Percentiles rank a stretch among this genome's conserved stretches.
Conservation (phyloP, 2,329 filamentous ascomycete genomes). For the Arthrobotrys musiformis region DNA sequence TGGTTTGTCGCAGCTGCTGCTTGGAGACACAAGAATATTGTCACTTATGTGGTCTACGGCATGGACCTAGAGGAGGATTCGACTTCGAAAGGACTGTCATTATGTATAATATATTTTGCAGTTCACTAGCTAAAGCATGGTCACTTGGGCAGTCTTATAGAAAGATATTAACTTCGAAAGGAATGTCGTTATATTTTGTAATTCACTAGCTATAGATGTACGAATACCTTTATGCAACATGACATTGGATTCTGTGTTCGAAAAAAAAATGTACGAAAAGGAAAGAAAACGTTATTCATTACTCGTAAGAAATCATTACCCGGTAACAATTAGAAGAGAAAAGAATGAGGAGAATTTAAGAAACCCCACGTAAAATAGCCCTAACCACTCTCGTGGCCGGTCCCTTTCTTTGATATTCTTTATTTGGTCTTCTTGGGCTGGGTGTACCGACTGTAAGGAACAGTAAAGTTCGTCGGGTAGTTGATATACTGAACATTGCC, state of each 20-base stretch:
- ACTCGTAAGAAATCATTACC: neutral
- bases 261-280: too few relatives aligned
- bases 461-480: slow-evolving; percentile 8
- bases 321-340: neutral
- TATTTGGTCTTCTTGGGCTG: slow-evolving; percentile 21
- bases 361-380: neutral
- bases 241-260: neutral
- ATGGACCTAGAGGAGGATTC: too few relatives aligned
- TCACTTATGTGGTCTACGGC: too few relatives aligned
- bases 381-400: neutral
- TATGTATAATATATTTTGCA: too few relatives aligned
- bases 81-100: too few relatives aligned
- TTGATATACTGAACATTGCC: slow-evolving; percentile 39
- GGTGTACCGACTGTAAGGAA: slow-evolving; percentile 24
- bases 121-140: too few relatives aligned
- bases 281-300: neutral
- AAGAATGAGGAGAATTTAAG: neutral
- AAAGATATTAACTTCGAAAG: too few relatives aligned
- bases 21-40: too few relatives aligned
- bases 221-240: neutral
- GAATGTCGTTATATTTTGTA: neutral
- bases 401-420: neutral
- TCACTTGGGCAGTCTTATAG: too few relatives aligned
- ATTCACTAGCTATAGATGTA: neutral
- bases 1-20: neutral